Base-by-base conservation (phyloP, 2,329 filamentous ascomycete genomes). In the Ceratocystis albifundus region DNA sequence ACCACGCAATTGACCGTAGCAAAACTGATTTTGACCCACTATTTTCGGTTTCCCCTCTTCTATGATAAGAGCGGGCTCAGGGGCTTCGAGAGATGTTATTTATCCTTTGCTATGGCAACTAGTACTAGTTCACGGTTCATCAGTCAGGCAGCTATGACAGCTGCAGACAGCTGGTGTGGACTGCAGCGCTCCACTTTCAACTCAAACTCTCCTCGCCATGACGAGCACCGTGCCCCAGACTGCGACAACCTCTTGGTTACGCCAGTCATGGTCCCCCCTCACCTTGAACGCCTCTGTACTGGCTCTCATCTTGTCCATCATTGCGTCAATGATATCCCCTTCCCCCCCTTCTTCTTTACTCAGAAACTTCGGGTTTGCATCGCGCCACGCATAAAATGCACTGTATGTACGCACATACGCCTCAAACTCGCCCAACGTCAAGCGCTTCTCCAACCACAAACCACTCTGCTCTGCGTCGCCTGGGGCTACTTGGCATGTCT, bases 141-240 rank as follows among this genome's bases (percentile, higher is more conserved):
- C 15, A 22, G 4, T 5, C 0, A 20, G 7, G 0, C 55, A 59
- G 25, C 55, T 12, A 28, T 2, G 7, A 1, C 55, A 59, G 25
- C 55, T 12, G 55, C 1, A 0, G 0, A 3, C 55, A n/a, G 55
- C 55, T 36, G 55, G 1, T 28, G 10, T 15, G 0, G 0, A 1
- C 28, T 12, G 1, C 15, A 8, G 15, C 8, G 12, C 28, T 28
- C 17, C 25, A 30, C 22, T 20, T 28, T 30, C 44, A 48, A 10
- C 20, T 48, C 15, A 53, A 22, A 25, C 17, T 53, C 76, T 78
- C 72, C 79, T 79, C 17, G 82, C 82, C 76, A 86, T 75, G 55
- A 87, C 71, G 62, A 87, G 75, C 48, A 79, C 81, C 68, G 80
- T 85, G 0, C 83, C 84, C 84, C 84, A 86, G 69, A 86, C 82